phyloP scores from a whole-genome alignment of 163 green algal species.

The Scenedesmus sp. region DNA sequence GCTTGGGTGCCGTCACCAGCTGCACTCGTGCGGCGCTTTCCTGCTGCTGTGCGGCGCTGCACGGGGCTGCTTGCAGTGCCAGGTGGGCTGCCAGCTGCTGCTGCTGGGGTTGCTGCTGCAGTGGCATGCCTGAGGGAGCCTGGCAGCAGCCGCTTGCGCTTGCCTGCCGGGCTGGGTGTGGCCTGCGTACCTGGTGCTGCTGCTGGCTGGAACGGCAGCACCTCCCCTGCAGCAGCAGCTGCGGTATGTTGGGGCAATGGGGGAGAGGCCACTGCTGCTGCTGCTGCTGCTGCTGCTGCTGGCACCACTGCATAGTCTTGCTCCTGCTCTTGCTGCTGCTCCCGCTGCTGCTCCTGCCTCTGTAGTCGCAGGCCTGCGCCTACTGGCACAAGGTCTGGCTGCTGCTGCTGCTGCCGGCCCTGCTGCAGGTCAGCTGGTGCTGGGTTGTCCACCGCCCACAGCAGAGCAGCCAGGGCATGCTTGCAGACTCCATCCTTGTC shows the following conservation, averaged over 20 bases:
- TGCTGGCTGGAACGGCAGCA: not conserved
- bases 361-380: not conserved
- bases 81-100: slow-evolving; percentile 13
- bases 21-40: not conserved
- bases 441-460: not conserved
- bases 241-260: not conserved
- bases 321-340: not conserved
- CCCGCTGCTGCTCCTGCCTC: not conserved
- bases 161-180: slow-evolving; percentile 11
- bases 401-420: not conserved
- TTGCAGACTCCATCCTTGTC: not conserved
- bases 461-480: not conserved
- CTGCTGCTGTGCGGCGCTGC: not conserved
- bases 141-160: slow-evolving; percentile 27
- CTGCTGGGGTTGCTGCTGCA: slow-evolving; percentile 9
- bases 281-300: no score
- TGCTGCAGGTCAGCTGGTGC: not conserved
- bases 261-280: not conserved
- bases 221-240: not conserved
- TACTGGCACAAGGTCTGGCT: not conserved
- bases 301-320: not conserved
- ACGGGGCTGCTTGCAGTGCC: not conserved
- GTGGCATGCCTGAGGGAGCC: not conserved
- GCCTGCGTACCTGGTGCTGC: not conserved
- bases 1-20: not conserved